Evolutionary conservation across 805 yeast species (phyloP).

Genomic region (Monosporozyma siamensis): DNA sequence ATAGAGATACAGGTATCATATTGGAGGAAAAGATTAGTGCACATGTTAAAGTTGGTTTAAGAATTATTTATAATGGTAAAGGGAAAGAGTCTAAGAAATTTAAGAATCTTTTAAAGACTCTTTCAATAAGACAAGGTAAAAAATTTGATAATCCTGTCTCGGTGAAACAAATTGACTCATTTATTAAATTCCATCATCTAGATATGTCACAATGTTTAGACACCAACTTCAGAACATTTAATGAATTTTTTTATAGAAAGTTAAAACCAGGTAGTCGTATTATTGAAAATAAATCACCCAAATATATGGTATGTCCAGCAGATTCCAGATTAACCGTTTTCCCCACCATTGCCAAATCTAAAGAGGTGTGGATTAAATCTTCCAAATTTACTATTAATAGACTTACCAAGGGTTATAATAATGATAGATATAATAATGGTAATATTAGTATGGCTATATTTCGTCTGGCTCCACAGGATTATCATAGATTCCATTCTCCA

Average conservation of each 20-base stretch:
- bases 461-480: conserved; percentile 93
- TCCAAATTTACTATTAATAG: conserved; percentile 58
- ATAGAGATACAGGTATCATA: conserved; percentile 79
- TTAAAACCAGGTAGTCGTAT: conserved; percentile 64
- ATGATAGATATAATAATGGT: conserved; percentile 34
- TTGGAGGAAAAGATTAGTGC: conserved; percentile 88
- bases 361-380: conserved; percentile 85
- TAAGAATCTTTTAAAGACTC: conserved; percentile 47
- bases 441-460: conserved; percentile 66
- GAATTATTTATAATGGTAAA: conserved; percentile 71
- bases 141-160: conserved; percentile 73
- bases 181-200: conserved; percentile 73
- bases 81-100: conserved; percentile 49
- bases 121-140: conserved; percentile 73
- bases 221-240: conserved; percentile 55
- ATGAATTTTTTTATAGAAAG: conserved; percentile 80
- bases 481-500: conserved; percentile 87
- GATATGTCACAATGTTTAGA: conserved; percentile 65
- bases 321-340: conserved; percentile 80
- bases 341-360: conserved; percentile 48
- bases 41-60: conserved; percentile 78
- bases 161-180: conserved; percentile 57
- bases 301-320: conserved; percentile 65
- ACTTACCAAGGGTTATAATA: conserved; percentile 34
- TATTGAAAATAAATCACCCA: conserved; percentile 45